Evolutionary conservation across 179 eudicot genomes (phyloP).

Genomic region (Monotropa hypopitys): DNA sequence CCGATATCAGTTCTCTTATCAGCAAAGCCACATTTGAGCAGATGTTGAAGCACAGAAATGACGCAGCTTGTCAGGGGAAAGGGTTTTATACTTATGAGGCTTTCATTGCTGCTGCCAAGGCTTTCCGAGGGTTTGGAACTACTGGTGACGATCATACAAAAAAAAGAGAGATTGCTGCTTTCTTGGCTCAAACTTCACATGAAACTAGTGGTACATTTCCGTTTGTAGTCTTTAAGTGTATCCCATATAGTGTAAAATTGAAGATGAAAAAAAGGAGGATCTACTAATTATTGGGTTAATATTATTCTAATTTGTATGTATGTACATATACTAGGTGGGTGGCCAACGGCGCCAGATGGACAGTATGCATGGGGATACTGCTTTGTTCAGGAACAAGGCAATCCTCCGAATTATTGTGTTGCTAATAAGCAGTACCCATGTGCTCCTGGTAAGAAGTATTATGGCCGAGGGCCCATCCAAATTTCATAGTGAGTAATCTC

Average conservation of each 20-base stretch:
- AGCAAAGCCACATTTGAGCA: constrained; percentile 20
- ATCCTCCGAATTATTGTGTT: constrained; percentile 23
- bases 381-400: constrained; percentile 15
- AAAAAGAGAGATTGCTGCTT: constrained; percentile 43
- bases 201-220: constrained; percentile 49
- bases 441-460: constrained; percentile 26
- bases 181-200: constrained; percentile 45
- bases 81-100: constrained; percentile 46
- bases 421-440: constrained; percentile 21
- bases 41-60: constrained; percentile 29
- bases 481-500: constrained; percentile 25
- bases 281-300: too few relatives aligned
- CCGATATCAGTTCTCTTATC: constrained; percentile 14
- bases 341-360: constrained; percentile 38
- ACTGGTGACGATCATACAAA: constrained; percentile 22
- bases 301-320: too few relatives aligned
- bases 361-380: constrained; percentile 42
- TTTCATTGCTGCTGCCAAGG: constrained; percentile 28
- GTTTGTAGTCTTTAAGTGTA: too few relatives aligned
- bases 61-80: constrained; percentile 2
- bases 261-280: too few relatives aligned
- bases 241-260: too few relatives aligned
- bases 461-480: constrained; percentile 43
- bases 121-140: constrained; percentile 29
- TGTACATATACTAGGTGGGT: constrained; percentile 20